Base-by-base conservation (phyloP, 1,284 basidiomycete genomes). In the Sporisorium scitamineum region DNA sequence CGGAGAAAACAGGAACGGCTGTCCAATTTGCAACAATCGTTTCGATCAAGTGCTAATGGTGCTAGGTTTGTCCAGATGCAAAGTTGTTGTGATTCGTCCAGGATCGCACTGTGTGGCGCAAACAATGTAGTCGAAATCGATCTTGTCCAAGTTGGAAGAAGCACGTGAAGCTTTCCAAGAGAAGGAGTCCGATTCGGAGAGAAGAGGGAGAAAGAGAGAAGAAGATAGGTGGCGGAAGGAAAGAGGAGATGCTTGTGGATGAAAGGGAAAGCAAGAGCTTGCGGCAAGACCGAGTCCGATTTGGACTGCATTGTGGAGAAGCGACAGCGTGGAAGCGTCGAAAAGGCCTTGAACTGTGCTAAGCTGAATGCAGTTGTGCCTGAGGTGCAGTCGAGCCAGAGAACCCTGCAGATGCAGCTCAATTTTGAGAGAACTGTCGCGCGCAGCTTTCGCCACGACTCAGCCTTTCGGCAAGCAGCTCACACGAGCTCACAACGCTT, bases 241-340 rank as follows among this genome's bases (percentile, higher is more conserved):
- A 20, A n/a, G 41, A 20, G 52, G 51, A 31, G 34, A 14, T 31
- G 53, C 34, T 24, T 26, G 42, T n/a, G 31, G 42, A 27, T 34
- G 31, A 26, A 26, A 39, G 29, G 39, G 31, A 34, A 47, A 24
- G 61, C 3, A 3, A 24, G 41, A 20, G n/a, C 4, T 14, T 37
- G 53, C 41, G 32, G 53, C 39, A 6, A 14, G 37, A 39, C 5
- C 29, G 44, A 47, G 22, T n/a, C n/a, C n/a, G n/a, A 16, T 24
- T 37, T 18, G 39, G 3, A 20, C 26, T 44, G 34, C 59, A 3
- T 55, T 68, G 66, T 68, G 66, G 66, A 68, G 66, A 68, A 67
- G 32, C 52, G 52, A 62, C 54, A 68, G 54, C 54, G 65, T 65
- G 62, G 55, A 65, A 58, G 55, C 56, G 37, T 27, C 11, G 9